phyloP scores from a whole-genome alignment of 2,329 filamentous ascomycete species.

The Apiospora saccharicola region DNA sequence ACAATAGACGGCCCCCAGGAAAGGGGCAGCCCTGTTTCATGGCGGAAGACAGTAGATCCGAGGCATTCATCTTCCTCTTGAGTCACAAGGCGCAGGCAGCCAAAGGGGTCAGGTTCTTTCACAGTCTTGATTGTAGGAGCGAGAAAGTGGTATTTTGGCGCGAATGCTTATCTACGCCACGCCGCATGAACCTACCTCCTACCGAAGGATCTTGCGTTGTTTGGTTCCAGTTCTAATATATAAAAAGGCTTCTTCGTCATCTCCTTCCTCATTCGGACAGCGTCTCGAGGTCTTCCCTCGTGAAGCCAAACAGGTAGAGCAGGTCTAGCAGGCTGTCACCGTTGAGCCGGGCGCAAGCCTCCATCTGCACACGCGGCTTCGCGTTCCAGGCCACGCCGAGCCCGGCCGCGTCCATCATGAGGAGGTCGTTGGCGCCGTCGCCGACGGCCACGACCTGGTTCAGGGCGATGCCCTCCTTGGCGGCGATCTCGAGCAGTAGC shows the following conservation, averaged over 20 bases:
- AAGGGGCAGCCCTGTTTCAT: background rate
- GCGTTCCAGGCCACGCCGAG: conserved; percentile 85
- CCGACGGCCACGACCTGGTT: conserved; percentile 77
- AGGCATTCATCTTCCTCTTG: background rate
- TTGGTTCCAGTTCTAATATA: background rate
- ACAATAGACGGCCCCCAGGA: background rate
- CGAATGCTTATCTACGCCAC: conserved; percentile 4
- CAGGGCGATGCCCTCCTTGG: conserved; percentile 69
- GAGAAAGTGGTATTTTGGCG: background rate
- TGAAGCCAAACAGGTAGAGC: conserved; percentile 77
- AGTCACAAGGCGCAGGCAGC: background rate
- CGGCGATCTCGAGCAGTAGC: conserved; percentile 74
- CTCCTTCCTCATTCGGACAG: conserved; percentile 46
- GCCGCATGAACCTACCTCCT: conserved; percentile 5
- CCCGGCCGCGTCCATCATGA: conserved; percentile 80
- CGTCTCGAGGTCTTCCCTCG: conserved; percentile 65
- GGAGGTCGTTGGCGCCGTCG: conserved; percentile 83
- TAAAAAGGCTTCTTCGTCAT: background rate
- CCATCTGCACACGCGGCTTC: conserved; percentile 81
- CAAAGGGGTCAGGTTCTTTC: background rate
- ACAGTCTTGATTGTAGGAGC: conserved; percentile 15
- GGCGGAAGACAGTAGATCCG: background rate
- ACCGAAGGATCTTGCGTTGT: background rate
- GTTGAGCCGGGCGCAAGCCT: conserved; percentile 77
- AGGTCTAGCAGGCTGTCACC: conserved; percentile 74